Conservation (phyloP, 2,329 filamentous ascomycete genomes). For the Clarireedia homoeocarpa region DNA sequence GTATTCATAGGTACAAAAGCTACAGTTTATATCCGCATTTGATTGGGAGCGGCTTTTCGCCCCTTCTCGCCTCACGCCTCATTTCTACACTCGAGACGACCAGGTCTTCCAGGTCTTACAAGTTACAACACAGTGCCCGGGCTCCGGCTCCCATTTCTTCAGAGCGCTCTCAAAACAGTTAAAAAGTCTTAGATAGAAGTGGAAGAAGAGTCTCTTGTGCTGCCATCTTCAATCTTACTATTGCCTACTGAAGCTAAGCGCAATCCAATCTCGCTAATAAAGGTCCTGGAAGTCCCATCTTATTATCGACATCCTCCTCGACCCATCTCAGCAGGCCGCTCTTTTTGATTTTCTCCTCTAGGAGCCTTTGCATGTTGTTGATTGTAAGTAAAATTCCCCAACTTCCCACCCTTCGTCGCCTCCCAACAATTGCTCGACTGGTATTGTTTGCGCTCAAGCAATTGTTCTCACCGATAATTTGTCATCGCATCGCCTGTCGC, state of each 20-base stretch:
- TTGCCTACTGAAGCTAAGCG: conserved; percentile 1
- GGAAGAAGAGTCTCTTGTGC: too few relatives aligned
- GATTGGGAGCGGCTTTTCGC: background rate
- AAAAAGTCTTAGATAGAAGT: too few relatives aligned
- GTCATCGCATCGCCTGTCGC: conserved; percentile 1
- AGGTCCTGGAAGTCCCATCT: conserved; percentile 6
- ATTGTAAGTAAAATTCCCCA: conserved; percentile 2
- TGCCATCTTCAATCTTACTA: background rate
- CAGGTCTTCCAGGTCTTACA: too few relatives aligned
- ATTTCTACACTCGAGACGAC: too few relatives aligned
- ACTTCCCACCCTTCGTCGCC: background rate
- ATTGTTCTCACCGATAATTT: background rate
- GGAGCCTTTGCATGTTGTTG: conserved; percentile 8
- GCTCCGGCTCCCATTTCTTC: too few relatives aligned
- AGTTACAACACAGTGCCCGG: too few relatives aligned
- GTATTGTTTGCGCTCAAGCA: background rate
- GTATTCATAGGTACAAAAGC: too few relatives aligned
- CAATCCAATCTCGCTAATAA: conserved; percentile 12
- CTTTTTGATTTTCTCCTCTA: conserved; percentile 8
- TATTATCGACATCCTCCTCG: conserved; percentile 8
- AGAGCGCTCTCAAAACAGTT: too few relatives aligned
- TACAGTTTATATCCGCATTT: too few relatives aligned
- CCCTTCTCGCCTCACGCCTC: too few relatives aligned
- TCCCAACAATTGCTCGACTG: background rate
- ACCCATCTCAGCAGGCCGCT: conserved; percentile 6